A percentile compares a stretch with the other conserved stretches of the same genome.
phyloP scores from a whole-genome alignment of 176 grass and related monocot genomes.

The Carex kokanica region DNA sequence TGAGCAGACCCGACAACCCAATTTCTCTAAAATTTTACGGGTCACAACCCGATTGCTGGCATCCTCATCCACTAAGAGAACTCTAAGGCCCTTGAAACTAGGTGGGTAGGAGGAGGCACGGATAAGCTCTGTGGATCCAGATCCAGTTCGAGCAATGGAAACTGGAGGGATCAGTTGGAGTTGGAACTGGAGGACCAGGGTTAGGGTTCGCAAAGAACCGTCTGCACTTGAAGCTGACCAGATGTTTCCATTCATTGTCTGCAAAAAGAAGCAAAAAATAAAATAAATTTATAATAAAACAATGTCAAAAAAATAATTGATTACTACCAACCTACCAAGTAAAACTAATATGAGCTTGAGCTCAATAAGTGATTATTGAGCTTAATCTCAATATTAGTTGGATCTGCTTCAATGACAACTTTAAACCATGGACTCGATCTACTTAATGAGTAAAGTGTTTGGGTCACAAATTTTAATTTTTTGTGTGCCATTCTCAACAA shows the following conservation, averaged over 20 bases:
- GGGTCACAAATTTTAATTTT: background rate
- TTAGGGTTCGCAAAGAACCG: slow-evolving; percentile 61
- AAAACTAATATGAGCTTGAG: background rate
- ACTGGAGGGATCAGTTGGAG: slow-evolving; percentile 29
- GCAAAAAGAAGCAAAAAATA: background rate
- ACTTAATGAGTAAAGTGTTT: background rate
- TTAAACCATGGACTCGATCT: background rate
- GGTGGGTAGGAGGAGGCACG: slow-evolving; percentile 4
- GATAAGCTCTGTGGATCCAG: background rate
- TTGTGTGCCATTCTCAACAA: background rate
- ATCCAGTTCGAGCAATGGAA: slow-evolving; percentile 38
- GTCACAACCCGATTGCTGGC: slow-evolving; percentile 48
- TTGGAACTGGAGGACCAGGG: slow-evolving; percentile 68
- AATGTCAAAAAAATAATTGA: background rate
- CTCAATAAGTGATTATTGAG: background rate
- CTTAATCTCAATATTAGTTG: background rate
- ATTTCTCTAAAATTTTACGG: slow-evolving; percentile 63
- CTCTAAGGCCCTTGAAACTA: slow-evolving; percentile 57
- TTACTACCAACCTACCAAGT: background rate
- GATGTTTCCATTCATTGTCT: slow-evolving; percentile 96
- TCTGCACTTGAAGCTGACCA: slow-evolving; percentile 53
- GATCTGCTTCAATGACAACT: background rate
- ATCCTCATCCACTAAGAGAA: slow-evolving; percentile 70
- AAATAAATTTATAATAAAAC: slow-evolving; percentile 15
- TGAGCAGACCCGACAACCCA: slow-evolving; percentile 50